Evolutionary conservation across 192 early-diverging fungal genomes (phyloP).

Genomic region (Dissophora globulifera): DNA sequence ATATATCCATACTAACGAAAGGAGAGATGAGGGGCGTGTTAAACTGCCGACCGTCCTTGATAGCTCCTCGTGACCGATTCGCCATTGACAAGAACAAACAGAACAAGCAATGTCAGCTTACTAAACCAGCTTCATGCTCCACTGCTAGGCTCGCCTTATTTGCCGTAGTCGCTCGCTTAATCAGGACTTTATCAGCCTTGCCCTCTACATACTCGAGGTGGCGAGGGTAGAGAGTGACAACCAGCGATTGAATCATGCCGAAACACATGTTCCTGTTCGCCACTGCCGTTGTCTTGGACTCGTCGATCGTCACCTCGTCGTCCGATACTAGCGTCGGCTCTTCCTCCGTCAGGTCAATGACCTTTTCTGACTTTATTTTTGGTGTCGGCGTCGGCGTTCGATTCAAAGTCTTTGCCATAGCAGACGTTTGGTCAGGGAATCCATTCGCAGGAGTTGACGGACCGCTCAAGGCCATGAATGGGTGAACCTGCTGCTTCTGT

Average conservation of each 20-base stretch:
- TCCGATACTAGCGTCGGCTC: constrained; percentile 21
- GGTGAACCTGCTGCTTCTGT: not conserved
- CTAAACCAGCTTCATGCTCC: constrained; percentile 28
- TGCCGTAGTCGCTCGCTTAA: constrained; percentile 34
- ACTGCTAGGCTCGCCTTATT: constrained; percentile 47
- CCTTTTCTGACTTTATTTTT: not conserved
- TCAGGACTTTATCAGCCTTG: constrained; percentile 34
- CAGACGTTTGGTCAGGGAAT: constrained; percentile 3
- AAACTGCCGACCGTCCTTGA: too few species aligned
- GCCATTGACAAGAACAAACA: too few species aligned
- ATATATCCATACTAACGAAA: constrained; percentile 44
- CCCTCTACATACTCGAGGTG: constrained; percentile 41
- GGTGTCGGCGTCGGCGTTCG: constrained; percentile 15
- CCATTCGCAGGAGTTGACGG: too few species aligned
- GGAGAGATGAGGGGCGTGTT: not conserved
- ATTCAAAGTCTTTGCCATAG: too few species aligned
- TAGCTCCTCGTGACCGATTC: too few species aligned
- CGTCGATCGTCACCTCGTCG: constrained; percentile 51
- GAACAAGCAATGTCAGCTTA: constrained; percentile 16
- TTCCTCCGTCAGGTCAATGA: constrained; percentile 50
- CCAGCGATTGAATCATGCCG: constrained; percentile 48
- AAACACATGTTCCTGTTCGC: constrained; percentile 54
- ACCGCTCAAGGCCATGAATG: too few species aligned
- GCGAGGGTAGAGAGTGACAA: constrained; percentile 51
- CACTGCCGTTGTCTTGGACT: constrained; percentile 44